Evolutionary conservation across 805 yeast species (phyloP).

Genomic region (Jamesozyma hellenica): DNA sequence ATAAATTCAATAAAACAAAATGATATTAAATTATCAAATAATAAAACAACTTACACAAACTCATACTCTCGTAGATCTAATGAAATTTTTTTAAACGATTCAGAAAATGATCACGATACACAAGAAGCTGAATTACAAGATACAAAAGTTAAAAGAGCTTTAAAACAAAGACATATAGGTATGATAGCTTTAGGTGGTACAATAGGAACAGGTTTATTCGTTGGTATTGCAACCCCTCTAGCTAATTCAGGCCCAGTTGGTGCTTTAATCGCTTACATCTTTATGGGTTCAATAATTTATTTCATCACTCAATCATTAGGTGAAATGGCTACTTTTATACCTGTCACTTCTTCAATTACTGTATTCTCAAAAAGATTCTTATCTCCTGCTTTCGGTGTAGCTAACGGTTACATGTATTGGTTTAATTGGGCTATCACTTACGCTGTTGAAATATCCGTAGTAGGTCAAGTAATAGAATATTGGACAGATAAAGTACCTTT

Average conservation of each 20-base stretch:
- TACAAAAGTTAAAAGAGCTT: constrained; percentile 42
- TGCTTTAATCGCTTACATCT: constrained; percentile 48
- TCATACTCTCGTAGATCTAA: constrained; percentile 5
- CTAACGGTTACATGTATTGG: constrained; percentile 65
- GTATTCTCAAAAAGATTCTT: constrained; percentile 54
- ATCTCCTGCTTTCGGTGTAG: constrained; percentile 56
- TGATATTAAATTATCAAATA: constrained; percentile 4
- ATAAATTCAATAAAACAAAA: neutral
- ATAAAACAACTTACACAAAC: constrained; percentile 1
- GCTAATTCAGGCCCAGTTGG: constrained; percentile 55
- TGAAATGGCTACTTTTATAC: constrained; percentile 69
- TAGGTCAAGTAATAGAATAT: constrained; percentile 43
- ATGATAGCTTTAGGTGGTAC: constrained; percentile 71
- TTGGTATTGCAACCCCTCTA: constrained; percentile 49
- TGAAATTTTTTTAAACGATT: neutral
- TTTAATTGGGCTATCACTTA: constrained; percentile 63
- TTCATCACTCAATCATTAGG: constrained; percentile 58
- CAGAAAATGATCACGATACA: constrained; percentile 17
- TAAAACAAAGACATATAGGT: constrained; percentile 54
- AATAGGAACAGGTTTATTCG: constrained; percentile 62
- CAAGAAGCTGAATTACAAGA: constrained; percentile 29
- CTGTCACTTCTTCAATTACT: constrained; percentile 50
- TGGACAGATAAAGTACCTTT: constrained; percentile 48
- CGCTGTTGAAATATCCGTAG: constrained; percentile 50
- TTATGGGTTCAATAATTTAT: constrained; percentile 52